Percentiles rank a stretch among this genome's conserved stretches.
Evolutionary conservation across 192 early-diverging fungal genomes (phyloP).

Genomic region (Podila epigama): DNA sequence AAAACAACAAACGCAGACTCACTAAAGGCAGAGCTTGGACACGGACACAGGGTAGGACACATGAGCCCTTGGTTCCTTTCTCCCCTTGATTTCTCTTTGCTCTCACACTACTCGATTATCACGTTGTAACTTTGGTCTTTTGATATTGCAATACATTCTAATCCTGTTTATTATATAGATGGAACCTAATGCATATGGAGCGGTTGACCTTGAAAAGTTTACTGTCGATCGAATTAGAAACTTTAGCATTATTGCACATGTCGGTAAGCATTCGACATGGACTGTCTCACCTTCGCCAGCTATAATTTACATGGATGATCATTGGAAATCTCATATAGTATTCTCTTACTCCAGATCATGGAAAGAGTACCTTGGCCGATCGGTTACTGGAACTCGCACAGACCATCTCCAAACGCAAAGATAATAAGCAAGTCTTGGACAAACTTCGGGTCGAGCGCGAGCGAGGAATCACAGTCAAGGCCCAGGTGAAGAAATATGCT

Average conservation of each 20-base stretch:
- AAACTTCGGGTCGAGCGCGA: conserved; percentile 96
- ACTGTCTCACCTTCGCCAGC: too few species aligned
- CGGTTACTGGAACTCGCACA: conserved; percentile 90
- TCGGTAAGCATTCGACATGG: conserved; percentile 53
- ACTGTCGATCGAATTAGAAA: conserved; percentile 88
- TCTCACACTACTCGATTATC: too few species aligned
- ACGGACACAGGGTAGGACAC: conserved; percentile 18
- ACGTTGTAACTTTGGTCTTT: too few species aligned
- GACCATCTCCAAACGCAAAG: conserved; percentile 74
- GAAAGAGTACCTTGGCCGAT: conserved; percentile 93
- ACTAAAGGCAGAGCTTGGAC: conserved; percentile 8
- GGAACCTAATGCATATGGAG: conserved; percentile 13
- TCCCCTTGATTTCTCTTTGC: not conserved
- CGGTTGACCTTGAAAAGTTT: conserved; percentile 69
- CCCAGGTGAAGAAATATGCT: conserved; percentile 67
- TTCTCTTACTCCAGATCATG: conserved; percentile 67
- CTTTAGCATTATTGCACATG: conserved; percentile 90
- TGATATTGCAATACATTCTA: too few species aligned
- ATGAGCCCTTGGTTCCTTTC: not conserved
- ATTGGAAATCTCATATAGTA: too few species aligned
- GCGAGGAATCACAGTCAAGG: conserved; percentile 98
- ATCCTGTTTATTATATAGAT: conserved; percentile 3
- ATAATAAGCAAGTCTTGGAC: conserved; percentile 92
- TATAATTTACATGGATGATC: too few species aligned
- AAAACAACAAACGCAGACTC: not conserved